Base-by-base conservation (phyloP, 1,284 basidiomycete genomes). In the Ustilago bromivora region DNA sequence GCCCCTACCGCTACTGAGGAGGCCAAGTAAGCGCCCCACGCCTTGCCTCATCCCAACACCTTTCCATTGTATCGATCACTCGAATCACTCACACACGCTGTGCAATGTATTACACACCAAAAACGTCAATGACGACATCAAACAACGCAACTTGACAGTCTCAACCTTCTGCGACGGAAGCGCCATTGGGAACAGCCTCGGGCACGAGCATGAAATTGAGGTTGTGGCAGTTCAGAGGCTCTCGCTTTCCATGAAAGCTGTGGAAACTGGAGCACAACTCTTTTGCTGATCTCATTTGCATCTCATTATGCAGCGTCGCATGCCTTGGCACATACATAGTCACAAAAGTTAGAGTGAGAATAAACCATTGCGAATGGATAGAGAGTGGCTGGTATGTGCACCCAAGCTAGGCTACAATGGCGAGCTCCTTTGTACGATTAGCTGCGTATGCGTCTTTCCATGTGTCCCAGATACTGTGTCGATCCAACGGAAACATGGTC, bases 361-460 rank as follows among this genome's bases (percentile, higher is more conserved):
- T 28, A 28, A 31, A 34, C 28, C 51, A 12, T 31, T 32, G n/a
- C 28, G 11, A 31, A 52, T 35, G 35, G 31, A 52, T 12, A 15
- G 34, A n/a, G 9, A 15, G 15, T 17, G 9, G 4, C 40, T 12
- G 13, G 40, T 15, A 41, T 17, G 15, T 41, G 40, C 40, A 15
- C 17, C 10, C 23, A 11, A 31, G 11, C 41, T 57, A 75, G 3
- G 76, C 82, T 36, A 83, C 71, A 59, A 84, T 82, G n/a, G 82
- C 83, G n/a, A 84, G 73, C 71, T 84, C 82, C 65, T 82, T 82
- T 49, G 78, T 80, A 34, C 84, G 62, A 53, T 80, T 79, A 17
- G 82, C 83, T 13, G 83, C 82, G 46, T 83, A 85, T 9, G 76
- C 78, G 68, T 84, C 83, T 57, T 86, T 86, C 80, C 84, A 82